Evolutionary conservation across 179 eudicot species (phyloP), one percentile per base, ranked within the genome.

Genomic region (Corrigiola litoralis): DNA sequence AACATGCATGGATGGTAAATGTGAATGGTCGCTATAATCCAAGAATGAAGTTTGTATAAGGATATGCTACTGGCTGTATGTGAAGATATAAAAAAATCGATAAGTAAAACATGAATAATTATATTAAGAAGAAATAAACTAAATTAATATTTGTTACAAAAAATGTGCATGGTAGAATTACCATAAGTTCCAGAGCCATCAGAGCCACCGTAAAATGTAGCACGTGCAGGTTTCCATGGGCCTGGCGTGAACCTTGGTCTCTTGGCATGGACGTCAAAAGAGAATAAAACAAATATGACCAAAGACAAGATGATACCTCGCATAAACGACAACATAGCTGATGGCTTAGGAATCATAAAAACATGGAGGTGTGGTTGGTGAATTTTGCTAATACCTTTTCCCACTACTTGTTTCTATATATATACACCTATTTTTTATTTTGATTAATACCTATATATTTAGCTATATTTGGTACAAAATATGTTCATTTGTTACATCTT

Each of bases 201-300:
- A 20, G 79, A 16, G 25, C 80, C 84, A 20, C 96, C 96, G 68
- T 89, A 89, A 53, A 87, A 89, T 36, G 96, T 89, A 34, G 95
- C 92, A 47, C 79, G 88, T 41, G 84, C 94, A 18, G 54, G 46
- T 70, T 61, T 81, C 96, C 96, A 89, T 0, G 84, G 80, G 23
- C 88, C 87, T 2, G 85, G 69, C 59, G 23, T 20, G 61, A 74
- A 87, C 8, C 6, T 37, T 4, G 77, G 82, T 44, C 61, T 77
- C 54, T 65, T 65, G 38, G 79, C 79, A 40, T 72, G 54, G 46
- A 65, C 74, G 24, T 71, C 41, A 38, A 21, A 5, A 16, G 32
- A 18, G 13, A 17, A 57, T 23, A 68, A 57, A 1, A 20, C 51
- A 31, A 55, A 16, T 27, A 71, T 20, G 23, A 37, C 40, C 55